Base-by-base conservation (phyloP, 2,329 filamentous ascomycete genomes). In the Cyphellophora attinorum region DNA sequence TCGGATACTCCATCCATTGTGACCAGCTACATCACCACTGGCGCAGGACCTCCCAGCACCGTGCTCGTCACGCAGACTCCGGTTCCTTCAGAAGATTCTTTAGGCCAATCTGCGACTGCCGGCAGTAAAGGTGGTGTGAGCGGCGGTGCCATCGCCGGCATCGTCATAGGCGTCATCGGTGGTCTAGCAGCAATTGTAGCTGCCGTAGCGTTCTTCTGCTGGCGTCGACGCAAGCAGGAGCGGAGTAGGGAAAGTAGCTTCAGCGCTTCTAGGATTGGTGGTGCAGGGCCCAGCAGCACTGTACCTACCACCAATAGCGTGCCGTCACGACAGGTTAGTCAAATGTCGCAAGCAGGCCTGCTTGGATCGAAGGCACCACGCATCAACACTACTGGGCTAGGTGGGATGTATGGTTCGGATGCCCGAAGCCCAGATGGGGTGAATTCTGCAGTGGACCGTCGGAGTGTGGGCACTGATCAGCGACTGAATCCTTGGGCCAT, bases 91-190 rank as follows among this genome's bases (percentile, higher is more conserved):
- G 46, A 50, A 35, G n/a, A 25, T 25, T 41, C 43, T 3, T 37
- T 50, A 8, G 46, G 47, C 10, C 39, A 47, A 33, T 39, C 38
- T 23, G 34, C 38, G 10, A 35, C 40, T 31, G 11, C 10, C 27
- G 28, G 33, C 11, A 31, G 37, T n/a, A 35, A 43, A 12, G 54
- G 52, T 13, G 46, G 51, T 10, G 37, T 65, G 21, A 59, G 55
- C 21, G 55, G 54, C 12, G 63, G 63, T 19, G 54, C 56, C 8
- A 61, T 65, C 38, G 62, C 61, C 5, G 63, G 63, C 17, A 57
- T 65, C 32, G 59, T 63, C 3, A 51, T 65, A 17, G 63, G 62
- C 37, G 49, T 58, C 10, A 41, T 63, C 13, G 52, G 57, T 30
- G 61, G 55, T 19, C 41, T 59, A 12, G 60, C 54, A 27, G 41